Conservation (phyloP, 345 rosid species). For the Gossypium ekmanianum region DNA sequence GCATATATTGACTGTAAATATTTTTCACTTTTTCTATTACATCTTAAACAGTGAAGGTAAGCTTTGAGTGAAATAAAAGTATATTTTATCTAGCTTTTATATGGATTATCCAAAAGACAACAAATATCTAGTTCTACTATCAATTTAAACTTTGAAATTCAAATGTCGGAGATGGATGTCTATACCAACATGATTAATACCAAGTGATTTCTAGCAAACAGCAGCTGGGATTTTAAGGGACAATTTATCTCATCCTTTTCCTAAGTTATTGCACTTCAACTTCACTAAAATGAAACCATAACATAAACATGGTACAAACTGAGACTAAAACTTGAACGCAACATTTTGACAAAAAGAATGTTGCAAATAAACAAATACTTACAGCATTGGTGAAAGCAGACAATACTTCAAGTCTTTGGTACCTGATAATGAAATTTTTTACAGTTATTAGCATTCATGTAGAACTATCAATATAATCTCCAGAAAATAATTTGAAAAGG, state of each 20-base stretch:
- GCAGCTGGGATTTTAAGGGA: background rate
- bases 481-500: conserved; percentile 3
- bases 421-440: conserved; percentile 37
- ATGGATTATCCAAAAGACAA: conserved; percentile 1
- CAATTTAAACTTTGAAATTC: background rate
- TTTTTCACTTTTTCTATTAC: background rate
- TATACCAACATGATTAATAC: background rate
- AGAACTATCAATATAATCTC: background rate
- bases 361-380: conserved; percentile 39
- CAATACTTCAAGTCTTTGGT: conserved; percentile 87
- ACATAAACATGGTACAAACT: background rate
- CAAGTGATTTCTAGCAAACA: background rate
- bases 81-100: background rate
- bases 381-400: conserved; percentile 98
- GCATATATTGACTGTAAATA: background rate
- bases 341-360: background rate
- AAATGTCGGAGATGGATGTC: background rate
- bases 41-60: background rate
- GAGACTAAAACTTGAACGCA: background rate
- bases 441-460: conserved; percentile 12
- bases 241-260: background rate
- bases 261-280: conserved; percentile 3
- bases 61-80: background rate
- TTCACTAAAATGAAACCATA: background rate
- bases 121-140: background rate